Evolutionary conservation across 2,329 filamentous ascomycete genomes (phyloP).

Genomic region (Aspergillus awamori): DNA sequence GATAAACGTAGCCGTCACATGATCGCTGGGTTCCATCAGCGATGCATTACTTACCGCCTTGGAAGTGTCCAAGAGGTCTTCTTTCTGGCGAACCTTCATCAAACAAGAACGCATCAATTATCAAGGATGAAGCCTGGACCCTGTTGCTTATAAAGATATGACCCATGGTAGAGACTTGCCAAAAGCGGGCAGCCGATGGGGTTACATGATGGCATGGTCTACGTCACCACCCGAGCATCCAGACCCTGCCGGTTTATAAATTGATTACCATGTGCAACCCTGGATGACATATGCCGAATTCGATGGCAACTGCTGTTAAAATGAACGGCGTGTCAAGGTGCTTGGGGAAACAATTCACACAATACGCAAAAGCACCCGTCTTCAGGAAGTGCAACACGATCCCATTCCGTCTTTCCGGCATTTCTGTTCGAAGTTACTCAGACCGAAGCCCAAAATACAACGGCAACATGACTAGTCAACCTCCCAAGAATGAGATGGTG

Average conservation of each 20-base stretch:
- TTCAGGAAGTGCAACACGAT: neutral
- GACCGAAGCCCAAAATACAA: neutral
- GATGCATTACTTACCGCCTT: no score
- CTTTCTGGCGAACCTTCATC: no score
- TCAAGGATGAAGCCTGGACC: neutral
- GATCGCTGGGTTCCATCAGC: no score
- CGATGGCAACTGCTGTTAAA: neutral
- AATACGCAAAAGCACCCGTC: neutral
- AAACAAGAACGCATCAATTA: neutral
- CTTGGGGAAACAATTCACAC: neutral
- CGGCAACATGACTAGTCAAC: constrained; percentile 32
- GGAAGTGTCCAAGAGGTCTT: neutral
- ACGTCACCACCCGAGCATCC: constrained; percentile 1
- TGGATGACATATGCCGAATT: neutral
- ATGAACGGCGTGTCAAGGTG: neutral
- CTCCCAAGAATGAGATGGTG: constrained; percentile 59
- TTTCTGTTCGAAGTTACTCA: neutral
- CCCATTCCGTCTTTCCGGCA: neutral
- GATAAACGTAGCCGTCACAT: no score
- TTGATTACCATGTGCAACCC: neutral
- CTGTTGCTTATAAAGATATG: neutral
- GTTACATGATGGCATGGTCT: neutral
- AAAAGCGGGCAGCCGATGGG: neutral
- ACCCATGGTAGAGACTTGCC: neutral
- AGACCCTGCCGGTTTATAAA: constrained; percentile 1